Conservation (phyloP, 2,329 filamentous ascomycete species). For the Colletotrichum sp. region DNA sequence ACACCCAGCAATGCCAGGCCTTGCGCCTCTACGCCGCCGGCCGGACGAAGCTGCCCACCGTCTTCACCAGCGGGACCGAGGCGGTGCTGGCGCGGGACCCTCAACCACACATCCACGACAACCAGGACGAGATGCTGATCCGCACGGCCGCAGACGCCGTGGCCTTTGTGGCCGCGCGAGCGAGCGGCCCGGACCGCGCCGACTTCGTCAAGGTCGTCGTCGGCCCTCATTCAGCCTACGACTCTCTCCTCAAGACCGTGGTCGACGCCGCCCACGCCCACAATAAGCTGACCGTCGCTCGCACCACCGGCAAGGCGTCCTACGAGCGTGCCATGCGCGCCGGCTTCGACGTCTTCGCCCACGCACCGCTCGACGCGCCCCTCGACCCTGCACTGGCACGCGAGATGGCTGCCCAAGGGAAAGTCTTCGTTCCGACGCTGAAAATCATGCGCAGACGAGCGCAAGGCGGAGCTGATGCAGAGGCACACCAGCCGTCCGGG, state of each 20-base stretch:
- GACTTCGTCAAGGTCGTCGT: slow-evolving; percentile 32
- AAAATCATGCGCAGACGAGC: slow-evolving; percentile 18
- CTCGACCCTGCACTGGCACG: slow-evolving; percentile 24
- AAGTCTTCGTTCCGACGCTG: slow-evolving; percentile 32
- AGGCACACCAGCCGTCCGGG: not conserved
- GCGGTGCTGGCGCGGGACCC: not conserved
- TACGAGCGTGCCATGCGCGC: slow-evolving; percentile 29
- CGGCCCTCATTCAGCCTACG: slow-evolving; percentile 24
- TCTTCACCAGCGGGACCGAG: not conserved
- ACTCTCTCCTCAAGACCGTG: slow-evolving; percentile 26
- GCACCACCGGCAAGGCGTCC: slow-evolving; percentile 27
- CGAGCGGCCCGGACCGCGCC: slow-evolving; percentile 12
- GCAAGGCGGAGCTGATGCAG: too few species aligned
- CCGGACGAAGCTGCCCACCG: not conserved
- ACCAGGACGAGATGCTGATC: not conserved
- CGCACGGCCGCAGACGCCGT: not conserved
- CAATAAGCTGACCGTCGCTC: slow-evolving; percentile 28
- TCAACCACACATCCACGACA: not conserved
- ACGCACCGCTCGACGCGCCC: slow-evolving; percentile 29
- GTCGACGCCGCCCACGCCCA: slow-evolving; percentile 25
- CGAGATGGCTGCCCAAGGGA: slow-evolving; percentile 22
- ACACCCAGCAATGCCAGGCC: slow-evolving; percentile 10
- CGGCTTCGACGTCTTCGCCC: slow-evolving; percentile 32
- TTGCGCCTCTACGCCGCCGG: slow-evolving; percentile 5
- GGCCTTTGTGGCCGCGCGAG: not conserved